Evolutionary conservation across 176 grass and related monocot genomes (phyloP), one percentile per base, ranked within the genome.

Genomic region (Zea luxurians): DNA sequence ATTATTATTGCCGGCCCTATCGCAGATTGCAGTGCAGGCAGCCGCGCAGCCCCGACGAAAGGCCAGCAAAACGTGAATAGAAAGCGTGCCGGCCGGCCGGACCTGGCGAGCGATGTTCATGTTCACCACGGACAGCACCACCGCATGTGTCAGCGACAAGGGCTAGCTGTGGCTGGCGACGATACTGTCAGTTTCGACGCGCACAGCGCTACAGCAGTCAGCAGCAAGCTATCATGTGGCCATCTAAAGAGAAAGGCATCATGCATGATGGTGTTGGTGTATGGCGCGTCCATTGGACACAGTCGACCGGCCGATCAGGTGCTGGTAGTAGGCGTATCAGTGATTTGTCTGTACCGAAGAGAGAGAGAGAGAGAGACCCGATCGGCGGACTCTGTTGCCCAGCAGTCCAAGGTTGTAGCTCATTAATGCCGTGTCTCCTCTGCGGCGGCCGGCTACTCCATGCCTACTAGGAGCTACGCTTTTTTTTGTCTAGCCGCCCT

Each of bases 361-460:
- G 54, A 0, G 4, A 10, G 1, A 4, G 3, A 20, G 41, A 11
- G 27, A 68, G 66, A 15, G 52, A 37, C 12, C 79, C 7, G 8
- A 64, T 73, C 46, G 4, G 17, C 37, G 37, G 37, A 47, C 13
- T 74, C 86, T 83, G 43, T 80, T 70, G 55, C 0, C 38, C 69
- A 75, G 76, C 86, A 64, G 81, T 80, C 0, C 2, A 67, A 21
- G 43, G 37, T 73, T 83, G 86, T 83, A 83, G 86, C 70, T 64
- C 76, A 88, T 84, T 66, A 80, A 88, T 84, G 86, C 70, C 10
- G 0, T 84, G 76, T 88, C 81, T 68, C 81, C 70, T 55, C 18
- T 12, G 17, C 3, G 7, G 86, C 70, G 63, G 81, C 86, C 81
- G 53, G 74, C 68, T 78, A 87, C 61, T 73, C 74, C 74, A 68